Conservation (phyloP, 345 rosid genomes). For the Kandelia obovata region DNA sequence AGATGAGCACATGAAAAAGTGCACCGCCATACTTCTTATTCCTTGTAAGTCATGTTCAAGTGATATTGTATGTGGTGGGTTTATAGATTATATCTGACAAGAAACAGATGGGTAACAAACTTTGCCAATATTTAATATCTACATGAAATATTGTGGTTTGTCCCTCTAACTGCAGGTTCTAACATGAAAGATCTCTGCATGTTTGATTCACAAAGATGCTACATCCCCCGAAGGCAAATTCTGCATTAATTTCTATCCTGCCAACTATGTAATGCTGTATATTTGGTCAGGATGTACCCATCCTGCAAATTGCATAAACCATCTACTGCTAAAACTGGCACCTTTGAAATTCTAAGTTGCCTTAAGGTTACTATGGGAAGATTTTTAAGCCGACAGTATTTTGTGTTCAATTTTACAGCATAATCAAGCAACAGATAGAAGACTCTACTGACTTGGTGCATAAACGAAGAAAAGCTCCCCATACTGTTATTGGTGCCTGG, state of each 20-base stretch:
- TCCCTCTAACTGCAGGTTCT: too few species aligned
- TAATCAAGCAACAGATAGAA: conserved; percentile 44
- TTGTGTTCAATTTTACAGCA: conserved; percentile 39
- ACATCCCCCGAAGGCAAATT: too few species aligned
- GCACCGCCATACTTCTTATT: too few species aligned
- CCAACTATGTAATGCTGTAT: too few species aligned
- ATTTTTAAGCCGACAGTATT: conserved; percentile 2
- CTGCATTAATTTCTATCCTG: too few species aligned
- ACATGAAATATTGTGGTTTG: too few species aligned
- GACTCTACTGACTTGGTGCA: conserved; percentile 59
- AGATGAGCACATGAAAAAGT: not conserved
- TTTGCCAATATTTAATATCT: too few species aligned
- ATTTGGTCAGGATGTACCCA: too few species aligned
- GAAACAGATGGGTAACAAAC: not conserved
- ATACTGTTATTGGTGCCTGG: conserved; percentile 39
- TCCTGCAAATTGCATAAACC: not conserved
- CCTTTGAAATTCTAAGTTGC: not conserved
- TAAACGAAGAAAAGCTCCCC: conserved; percentile 46
- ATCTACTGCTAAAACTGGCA: not conserved
- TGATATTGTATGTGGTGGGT: not conserved
- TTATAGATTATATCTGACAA: not conserved
- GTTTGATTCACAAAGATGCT: too few species aligned
- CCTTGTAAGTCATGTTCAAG: too few species aligned
- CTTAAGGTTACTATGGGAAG: not conserved
- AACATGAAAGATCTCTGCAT: too few species aligned